Conservation (phyloP, 1,139 yeast species). For the Candida sojae region DNA sequence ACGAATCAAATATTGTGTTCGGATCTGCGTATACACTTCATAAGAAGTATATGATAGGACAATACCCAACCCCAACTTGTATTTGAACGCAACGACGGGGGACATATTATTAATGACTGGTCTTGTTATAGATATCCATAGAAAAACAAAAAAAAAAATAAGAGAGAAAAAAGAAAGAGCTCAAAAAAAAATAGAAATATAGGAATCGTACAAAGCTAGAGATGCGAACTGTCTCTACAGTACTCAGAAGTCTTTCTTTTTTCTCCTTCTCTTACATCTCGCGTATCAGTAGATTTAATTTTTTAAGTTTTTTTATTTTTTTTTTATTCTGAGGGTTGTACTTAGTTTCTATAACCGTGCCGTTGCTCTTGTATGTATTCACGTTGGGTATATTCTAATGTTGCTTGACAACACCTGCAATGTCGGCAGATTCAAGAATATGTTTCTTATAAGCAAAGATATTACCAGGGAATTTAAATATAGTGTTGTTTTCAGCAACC, state of each 20-base stretch:
- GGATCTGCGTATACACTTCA: constrained; percentile 60
- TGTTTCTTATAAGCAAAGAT: constrained; percentile 90
- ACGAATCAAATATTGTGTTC: constrained; percentile 59
- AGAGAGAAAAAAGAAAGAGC: background rate
- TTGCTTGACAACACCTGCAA: constrained; percentile 83
- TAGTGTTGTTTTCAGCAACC: constrained; percentile 88
- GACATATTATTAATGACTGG: background rate
- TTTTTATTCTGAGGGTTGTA: background rate
- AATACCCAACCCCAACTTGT: constrained; percentile 53
- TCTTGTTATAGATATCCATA: constrained; percentile 3
- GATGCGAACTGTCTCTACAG: no score
- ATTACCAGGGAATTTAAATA: constrained; percentile 76
- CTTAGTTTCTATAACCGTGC: background rate
- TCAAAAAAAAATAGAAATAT: background rate
- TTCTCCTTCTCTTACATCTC: no score
- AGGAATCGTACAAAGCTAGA: background rate
- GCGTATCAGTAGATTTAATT: no score
- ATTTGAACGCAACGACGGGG: constrained; percentile 21
- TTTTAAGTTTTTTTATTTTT: background rate
- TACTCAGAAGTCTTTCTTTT: no score
- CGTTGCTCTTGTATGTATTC: background rate
- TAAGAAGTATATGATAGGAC: constrained; percentile 67
- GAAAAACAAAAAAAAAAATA: constrained; percentile 3
- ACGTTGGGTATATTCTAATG: constrained; percentile 46
- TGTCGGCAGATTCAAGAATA: constrained; percentile 74